These are phyloP conservation scores for Heliamphora pulchella DNA, from an alignment of 179 eudicot genomes.

Conservation along the genomic window DNA sequence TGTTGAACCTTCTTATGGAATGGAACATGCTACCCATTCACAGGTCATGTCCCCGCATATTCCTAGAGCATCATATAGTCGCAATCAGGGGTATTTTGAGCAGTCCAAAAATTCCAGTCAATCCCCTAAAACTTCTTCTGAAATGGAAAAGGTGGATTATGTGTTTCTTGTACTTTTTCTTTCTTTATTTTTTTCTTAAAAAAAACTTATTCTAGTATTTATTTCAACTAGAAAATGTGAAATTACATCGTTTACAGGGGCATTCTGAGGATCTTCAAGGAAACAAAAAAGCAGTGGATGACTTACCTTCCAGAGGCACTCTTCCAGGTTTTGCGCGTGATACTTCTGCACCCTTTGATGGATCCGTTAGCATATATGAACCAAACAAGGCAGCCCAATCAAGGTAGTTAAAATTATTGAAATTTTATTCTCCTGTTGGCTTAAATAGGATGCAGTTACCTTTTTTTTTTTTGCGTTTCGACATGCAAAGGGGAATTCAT, in stretches of 20 bases:
- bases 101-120: constrained; percentile 36
- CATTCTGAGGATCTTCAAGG: constrained; percentile 33
- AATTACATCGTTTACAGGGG: constrained; percentile 35
- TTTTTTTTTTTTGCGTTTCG: not conserved
- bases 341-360: constrained; percentile 30
- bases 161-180: not conserved
- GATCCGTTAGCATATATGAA: constrained; percentile 32
- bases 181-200: not conserved
- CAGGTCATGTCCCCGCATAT: constrained; percentile 32
- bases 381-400: constrained; percentile 32
- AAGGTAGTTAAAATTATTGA: constrained; percentile 35
- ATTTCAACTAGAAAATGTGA: constrained; percentile 8
- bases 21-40: constrained; percentile 26
- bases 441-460: not conserved
- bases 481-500: not conserved
- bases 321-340: constrained; percentile 36
- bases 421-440: not conserved
- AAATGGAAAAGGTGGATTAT: constrained; percentile 38
- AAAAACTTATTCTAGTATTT: not conserved
- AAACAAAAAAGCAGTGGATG: constrained; percentile 31
- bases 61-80: constrained; percentile 25
- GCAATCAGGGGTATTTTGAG: constrained; percentile 27
- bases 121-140: constrained; percentile 25
- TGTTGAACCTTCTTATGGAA: constrained; percentile 35
- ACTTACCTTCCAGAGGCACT: constrained; percentile 29